These are phyloP conservation scores for Cercospora sp. DNA, from an alignment of 2,329 filamentous ascomycete species.

Conservation along the genomic window DNA sequence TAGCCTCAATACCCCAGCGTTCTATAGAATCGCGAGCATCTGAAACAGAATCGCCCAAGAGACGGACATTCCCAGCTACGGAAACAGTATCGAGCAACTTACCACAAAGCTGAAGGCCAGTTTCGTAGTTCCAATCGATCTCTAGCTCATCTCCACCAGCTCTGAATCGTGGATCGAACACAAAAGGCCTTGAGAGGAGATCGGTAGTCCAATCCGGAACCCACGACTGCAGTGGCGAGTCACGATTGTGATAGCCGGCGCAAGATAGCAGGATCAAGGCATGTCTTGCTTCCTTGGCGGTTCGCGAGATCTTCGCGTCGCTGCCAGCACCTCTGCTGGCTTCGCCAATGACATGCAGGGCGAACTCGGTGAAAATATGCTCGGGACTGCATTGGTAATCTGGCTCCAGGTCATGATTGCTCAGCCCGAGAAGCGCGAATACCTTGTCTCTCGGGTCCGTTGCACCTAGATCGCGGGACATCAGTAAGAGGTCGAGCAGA, in stretches of 20 bases:
- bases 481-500: constrained; percentile 35
- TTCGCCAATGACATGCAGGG: constrained; percentile 31
- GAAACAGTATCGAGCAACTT: constrained; percentile 35
- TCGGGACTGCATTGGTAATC: constrained; percentile 33
- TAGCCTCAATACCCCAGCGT: constrained; percentile 33
- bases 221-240: constrained; percentile 26
- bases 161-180: constrained; percentile 31
- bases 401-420: constrained; percentile 31
- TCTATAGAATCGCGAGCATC: constrained; percentile 2
- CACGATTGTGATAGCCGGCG: constrained; percentile 35
- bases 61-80: constrained; percentile 21
- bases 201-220: constrained; percentile 36
- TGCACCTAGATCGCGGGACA: constrained; percentile 34
- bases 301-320: constrained; percentile 15
- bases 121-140: constrained; percentile 34
- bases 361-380: constrained; percentile 36
- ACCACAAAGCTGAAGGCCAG: constrained; percentile 32
- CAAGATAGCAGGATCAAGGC: constrained; percentile 34
- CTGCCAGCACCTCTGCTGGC: constrained; percentile 23
- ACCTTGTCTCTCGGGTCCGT: constrained; percentile 35
- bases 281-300: constrained; percentile 28
- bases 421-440: constrained; percentile 30
- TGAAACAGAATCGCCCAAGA: not conserved
- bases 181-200: constrained; percentile 31
- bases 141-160: constrained; percentile 33